phyloP scores from a whole-genome alignment of 805 yeast genomes.

The Metschnikowia koreensis region DNA sequence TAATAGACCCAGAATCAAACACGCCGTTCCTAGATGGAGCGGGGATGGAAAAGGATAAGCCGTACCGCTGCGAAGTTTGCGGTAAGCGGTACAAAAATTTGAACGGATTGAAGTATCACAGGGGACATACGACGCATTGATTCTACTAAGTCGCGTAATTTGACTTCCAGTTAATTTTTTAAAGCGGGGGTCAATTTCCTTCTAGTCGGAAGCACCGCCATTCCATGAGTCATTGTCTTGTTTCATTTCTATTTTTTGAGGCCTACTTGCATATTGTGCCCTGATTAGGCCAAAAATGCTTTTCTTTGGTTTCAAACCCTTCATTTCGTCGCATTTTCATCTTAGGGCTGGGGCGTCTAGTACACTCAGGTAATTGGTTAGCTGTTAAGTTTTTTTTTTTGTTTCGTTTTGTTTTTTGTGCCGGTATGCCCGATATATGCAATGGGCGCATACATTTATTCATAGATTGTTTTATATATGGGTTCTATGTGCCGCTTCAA shows the following conservation, averaged over 20 bases:
- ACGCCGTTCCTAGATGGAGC: conserved; percentile 91
- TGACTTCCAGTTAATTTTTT: neutral
- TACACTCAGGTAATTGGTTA: neutral
- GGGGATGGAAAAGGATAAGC: conserved; percentile 96
- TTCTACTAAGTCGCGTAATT: neutral
- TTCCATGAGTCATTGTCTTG: neutral
- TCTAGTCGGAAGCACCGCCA: neutral
- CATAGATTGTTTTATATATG: conserved; percentile 3
- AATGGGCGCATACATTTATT: neutral
- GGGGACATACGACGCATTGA: conserved; percentile 96
- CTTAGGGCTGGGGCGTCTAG: neutral
- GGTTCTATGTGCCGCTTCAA: neutral
- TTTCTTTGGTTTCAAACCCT: neutral
- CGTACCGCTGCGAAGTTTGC: conserved; percentile 97
- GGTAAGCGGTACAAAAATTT: conserved; percentile 95
- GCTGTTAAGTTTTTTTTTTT: neutral
- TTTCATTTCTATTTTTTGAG: neutral
- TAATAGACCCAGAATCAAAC: conserved; percentile 87
- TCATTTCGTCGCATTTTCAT: neutral
- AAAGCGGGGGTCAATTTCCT: neutral
- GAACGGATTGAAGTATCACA: conserved; percentile 93
- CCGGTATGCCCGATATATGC: neutral
- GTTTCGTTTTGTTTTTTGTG: neutral
- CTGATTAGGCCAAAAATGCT: neutral
- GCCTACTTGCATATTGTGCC: neutral